Percentiles rank a stretch among this genome's conserved stretches.
Conservation (phyloP, 1,284 basidiomycete species). For the Sporisorium graminicola region DNA sequence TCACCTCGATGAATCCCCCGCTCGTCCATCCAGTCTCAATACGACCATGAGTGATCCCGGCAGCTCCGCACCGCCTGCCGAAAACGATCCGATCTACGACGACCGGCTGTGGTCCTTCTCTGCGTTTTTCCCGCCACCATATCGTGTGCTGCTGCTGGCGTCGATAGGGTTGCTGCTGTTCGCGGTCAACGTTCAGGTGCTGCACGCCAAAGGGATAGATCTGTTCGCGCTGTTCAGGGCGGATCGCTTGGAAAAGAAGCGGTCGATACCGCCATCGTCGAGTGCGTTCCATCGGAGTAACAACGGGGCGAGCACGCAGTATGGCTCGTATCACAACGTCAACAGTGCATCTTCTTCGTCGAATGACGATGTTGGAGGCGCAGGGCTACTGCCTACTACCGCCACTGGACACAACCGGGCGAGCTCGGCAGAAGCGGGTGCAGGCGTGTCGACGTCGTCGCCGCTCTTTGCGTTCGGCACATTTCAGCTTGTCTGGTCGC, state of each 20-base stretch:
- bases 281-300: constrained; percentile 14
- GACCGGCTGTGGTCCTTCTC: constrained; percentile 51
- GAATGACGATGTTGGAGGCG: constrained; percentile 12
- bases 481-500: constrained; percentile 45
- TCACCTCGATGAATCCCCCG: background rate
- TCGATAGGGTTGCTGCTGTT: constrained; percentile 61
- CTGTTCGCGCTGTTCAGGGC: constrained; percentile 38
- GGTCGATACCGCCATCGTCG: background rate
- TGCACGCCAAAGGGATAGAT: constrained; percentile 58
- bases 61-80: constrained; percentile 19
- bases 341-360: constrained; percentile 5
- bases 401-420: background rate
- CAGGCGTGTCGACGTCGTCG: constrained; percentile 3
- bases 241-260: constrained; percentile 30
- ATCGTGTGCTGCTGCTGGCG: constrained; percentile 64
- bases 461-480: constrained; percentile 46
- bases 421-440: background rate
- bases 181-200: constrained; percentile 50
- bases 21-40: background rate
- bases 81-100: constrained; percentile 25
- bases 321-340: constrained; percentile 33
- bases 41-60: constrained; percentile 29
- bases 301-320: constrained; percentile 24
- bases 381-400: constrained; percentile 20
- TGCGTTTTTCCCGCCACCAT: constrained; percentile 63